These are phyloP conservation scores for Ascosphaera aggregata DNA, from an alignment of 2,329 filamentous ascomycete genomes.

Conservation along the genomic window DNA sequence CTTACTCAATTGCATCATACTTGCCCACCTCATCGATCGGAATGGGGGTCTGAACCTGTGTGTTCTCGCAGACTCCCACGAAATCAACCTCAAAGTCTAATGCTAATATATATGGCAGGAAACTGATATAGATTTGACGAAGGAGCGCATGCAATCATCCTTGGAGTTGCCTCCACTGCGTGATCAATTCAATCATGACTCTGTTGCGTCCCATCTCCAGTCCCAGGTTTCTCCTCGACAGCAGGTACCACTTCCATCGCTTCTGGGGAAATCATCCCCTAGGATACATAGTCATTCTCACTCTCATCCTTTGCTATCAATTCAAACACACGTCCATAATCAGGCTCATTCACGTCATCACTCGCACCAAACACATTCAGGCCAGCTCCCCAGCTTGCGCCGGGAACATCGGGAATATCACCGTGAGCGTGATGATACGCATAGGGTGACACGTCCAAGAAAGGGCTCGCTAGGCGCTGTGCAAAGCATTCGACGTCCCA, in stretches of 20 bases:
- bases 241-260: constrained; percentile 60
- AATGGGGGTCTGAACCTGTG: constrained; percentile 60
- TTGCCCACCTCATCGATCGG: constrained; percentile 39
- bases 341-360: constrained; percentile 30
- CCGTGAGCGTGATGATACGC: neutral
- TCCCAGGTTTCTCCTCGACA: constrained; percentile 25
- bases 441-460: constrained; percentile 46
- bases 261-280: constrained; percentile 31
- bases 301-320: constrained; percentile 39
- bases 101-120: constrained; percentile 26
- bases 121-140: constrained; percentile 44
- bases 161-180: constrained; percentile 54
- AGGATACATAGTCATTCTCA: constrained; percentile 18
- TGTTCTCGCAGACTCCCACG: constrained; percentile 14
- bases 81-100: constrained; percentile 4
- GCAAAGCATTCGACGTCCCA: constrained; percentile 49
- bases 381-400: constrained; percentile 61
- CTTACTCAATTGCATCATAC: constrained; percentile 59
- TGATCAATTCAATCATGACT: constrained; percentile 46
- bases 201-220: constrained; percentile 36
- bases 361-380: constrained; percentile 26
- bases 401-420: constrained; percentile 20
- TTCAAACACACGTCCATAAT: constrained; percentile 18
- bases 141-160: constrained; percentile 36
- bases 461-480: constrained; percentile 53